Evolutionary conservation across 2,329 filamentous ascomycete genomes (phyloP).

Genomic region (Colletotrichum tanaceti): DNA sequence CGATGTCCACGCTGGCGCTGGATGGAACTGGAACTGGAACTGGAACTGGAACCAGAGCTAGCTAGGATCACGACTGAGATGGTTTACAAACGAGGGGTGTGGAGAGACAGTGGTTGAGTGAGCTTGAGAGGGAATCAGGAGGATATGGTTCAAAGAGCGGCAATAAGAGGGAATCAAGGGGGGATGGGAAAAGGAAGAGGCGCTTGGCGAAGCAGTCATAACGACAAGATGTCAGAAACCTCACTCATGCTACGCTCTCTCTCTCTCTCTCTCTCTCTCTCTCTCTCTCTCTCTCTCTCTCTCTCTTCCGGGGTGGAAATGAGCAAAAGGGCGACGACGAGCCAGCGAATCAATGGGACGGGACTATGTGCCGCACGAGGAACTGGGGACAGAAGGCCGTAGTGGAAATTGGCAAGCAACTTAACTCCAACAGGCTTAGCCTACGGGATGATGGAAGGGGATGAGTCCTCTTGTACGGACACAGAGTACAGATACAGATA

Average conservation of each 20-base stretch:
- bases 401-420: conserved; percentile 16
- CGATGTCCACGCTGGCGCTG: conserved; percentile 12
- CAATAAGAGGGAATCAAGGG: conserved; percentile 19
- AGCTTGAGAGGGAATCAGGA: background rate
- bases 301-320: conserved; percentile 19
- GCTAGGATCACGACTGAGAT: background rate
- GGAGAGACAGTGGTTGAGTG: conserved; percentile 6
- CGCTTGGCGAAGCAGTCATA: conserved; percentile 19
- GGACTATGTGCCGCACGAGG: conserved; percentile 1
- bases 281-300: conserved; percentile 5
- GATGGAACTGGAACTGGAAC: conserved; percentile 7
- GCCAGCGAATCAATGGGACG: conserved; percentile 32
- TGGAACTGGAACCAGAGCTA: background rate
- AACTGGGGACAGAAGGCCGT: conserved; percentile 2
- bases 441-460: background rate
- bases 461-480: background rate
- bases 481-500: no score
- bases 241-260: background rate
- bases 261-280: conserved; percentile 1
- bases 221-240: no score
- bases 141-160: background rate
- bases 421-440: conserved; percentile 26
- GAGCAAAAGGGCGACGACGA: conserved; percentile 25
- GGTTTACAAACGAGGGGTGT: conserved; percentile 1
- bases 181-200: conserved; percentile 33